These are phyloP conservation scores for Penicillium fuscoglaucum DNA, from an alignment of 2,329 filamentous ascomycete species.

Conservation along the genomic window DNA sequence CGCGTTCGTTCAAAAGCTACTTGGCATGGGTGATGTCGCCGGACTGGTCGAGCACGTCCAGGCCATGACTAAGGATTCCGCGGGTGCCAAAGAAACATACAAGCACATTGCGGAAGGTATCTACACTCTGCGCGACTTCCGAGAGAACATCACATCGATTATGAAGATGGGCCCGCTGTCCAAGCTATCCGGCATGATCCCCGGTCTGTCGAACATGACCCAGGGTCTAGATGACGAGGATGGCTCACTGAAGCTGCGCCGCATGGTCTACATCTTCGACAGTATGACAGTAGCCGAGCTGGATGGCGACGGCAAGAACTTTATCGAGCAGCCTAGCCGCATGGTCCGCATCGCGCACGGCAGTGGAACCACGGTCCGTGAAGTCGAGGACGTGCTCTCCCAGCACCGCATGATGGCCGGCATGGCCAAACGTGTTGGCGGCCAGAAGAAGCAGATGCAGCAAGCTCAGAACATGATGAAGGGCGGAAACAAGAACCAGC, in stretches of 20 bases:
- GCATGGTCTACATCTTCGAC: slow-evolving; percentile 99
- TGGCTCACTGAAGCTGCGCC: slow-evolving; percentile 85
- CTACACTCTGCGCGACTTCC: slow-evolving; percentile 89
- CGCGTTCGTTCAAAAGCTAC: slow-evolving; percentile 87
- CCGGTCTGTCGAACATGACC: slow-evolving; percentile 90
- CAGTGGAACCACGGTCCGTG: slow-evolving; percentile 83
- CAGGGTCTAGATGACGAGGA: slow-evolving; percentile 96
- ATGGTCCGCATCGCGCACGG: slow-evolving; percentile 91
- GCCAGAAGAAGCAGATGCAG: slow-evolving; percentile 97
- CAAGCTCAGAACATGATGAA: slow-evolving; percentile 87
- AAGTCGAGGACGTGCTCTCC: slow-evolving; percentile 95
- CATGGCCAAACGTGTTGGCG: slow-evolving; percentile 99
- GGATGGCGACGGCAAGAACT: slow-evolving; percentile 91
- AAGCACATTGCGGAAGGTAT: slow-evolving; percentile 98
- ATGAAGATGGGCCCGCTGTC: slow-evolving; percentile 99
- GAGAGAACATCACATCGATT: slow-evolving; percentile 94
- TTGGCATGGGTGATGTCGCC: slow-evolving; percentile 97
- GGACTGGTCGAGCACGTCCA: slow-evolving; percentile 96
- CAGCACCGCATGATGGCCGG: slow-evolving; percentile 98
- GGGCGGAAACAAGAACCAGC: slow-evolving; percentile 86
- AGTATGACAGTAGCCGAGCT: slow-evolving; percentile 97
- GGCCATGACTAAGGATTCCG: slow-evolving; percentile 85
- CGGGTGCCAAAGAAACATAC: slow-evolving; percentile 83
- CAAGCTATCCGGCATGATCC: slow-evolving; percentile 99
- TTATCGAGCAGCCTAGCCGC: slow-evolving; percentile 85